A percentile compares a stretch with the other conserved stretches of the same genome.
These are phyloP conservation scores for Inonotus obliquus DNA, from an alignment of 1,284 basidiomycete species.

Conservation along the genomic window DNA sequence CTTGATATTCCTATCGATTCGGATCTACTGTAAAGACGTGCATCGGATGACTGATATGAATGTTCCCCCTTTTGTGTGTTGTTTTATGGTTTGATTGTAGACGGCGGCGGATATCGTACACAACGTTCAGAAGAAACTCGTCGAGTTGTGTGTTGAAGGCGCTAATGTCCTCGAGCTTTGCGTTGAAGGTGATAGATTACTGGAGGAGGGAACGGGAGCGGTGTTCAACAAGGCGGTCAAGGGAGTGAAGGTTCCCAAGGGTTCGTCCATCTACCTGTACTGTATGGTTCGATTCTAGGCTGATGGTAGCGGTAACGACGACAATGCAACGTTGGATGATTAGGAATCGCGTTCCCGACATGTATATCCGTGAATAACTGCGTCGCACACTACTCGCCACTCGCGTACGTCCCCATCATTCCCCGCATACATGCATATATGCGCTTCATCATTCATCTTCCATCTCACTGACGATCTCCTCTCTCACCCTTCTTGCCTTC, in stretches of 20 bases:
- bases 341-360: constrained; percentile 93
- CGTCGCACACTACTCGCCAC: constrained; percentile 78
- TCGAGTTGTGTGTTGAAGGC: constrained; percentile 73
- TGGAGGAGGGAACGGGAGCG: constrained; percentile 79
- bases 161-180: constrained; percentile 90
- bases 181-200: constrained; percentile 86
- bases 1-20: background rate
- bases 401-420: constrained; percentile 48
- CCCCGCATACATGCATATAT: constrained; percentile 13
- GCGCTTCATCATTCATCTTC: background rate
- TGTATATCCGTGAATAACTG: constrained; percentile 89
- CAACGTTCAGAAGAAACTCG: constrained; percentile 82
- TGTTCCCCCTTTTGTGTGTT: background rate
- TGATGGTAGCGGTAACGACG: background rate
- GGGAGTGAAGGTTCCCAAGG: constrained; percentile 84
- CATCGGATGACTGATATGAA: constrained; percentile 5
- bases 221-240: constrained; percentile 91
- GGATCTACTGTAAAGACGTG: background rate
- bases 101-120: constrained; percentile 88
- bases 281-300: background rate
- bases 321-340: background rate
- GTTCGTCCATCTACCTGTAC: constrained; percentile 39
- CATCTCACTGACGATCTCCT: background rate
- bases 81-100: constrained; percentile 37
- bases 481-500: background rate